phyloP scores from a whole-genome alignment of 257 asterid genomes.

The Rauvolfia tetraphylla region DNA sequence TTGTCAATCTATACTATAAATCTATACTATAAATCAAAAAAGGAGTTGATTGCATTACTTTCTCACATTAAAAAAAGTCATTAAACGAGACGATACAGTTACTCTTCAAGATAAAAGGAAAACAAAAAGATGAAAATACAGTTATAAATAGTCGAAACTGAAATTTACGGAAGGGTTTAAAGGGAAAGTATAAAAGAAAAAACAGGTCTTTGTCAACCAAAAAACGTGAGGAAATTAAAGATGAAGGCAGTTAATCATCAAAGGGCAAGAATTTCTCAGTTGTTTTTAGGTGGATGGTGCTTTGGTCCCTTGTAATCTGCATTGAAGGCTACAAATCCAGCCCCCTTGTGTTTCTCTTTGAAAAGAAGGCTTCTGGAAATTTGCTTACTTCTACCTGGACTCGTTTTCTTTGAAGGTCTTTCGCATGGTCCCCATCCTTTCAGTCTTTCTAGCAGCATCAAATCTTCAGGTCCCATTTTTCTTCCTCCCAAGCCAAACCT shows the following conservation, averaged over 20 bases:
- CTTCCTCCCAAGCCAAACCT: background rate
- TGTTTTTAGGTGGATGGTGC: conserved; percentile 66
- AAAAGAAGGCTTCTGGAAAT: conserved; percentile 25
- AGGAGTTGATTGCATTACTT: too few relatives aligned
- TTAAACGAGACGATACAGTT: too few relatives aligned
- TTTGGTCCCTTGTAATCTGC: conserved; percentile 67
- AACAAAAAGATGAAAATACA: background rate
- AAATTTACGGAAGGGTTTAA: background rate
- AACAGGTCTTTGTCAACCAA: background rate
- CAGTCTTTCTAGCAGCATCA: background rate
- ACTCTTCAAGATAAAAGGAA: background rate
- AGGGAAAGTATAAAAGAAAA: background rate
- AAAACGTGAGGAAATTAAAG: background rate
- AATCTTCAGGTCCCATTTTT: background rate
- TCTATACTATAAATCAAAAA: too few relatives aligned
- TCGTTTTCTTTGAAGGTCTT: background rate
- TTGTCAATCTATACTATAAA: too few relatives aligned
- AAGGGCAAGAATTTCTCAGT: conserved; percentile 22
- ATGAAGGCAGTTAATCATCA: background rate
- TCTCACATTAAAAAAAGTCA: too few relatives aligned
- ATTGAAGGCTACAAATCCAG: conserved; percentile 42
- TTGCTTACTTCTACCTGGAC: conserved; percentile 9
- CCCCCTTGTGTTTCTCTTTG: conserved; percentile 22
- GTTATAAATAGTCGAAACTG: background rate
- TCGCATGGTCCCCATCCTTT: background rate